phyloP scores from a whole-genome alignment of 108 stramenopile genomes.

The Cylindrotheca fusiformis region DNA sequence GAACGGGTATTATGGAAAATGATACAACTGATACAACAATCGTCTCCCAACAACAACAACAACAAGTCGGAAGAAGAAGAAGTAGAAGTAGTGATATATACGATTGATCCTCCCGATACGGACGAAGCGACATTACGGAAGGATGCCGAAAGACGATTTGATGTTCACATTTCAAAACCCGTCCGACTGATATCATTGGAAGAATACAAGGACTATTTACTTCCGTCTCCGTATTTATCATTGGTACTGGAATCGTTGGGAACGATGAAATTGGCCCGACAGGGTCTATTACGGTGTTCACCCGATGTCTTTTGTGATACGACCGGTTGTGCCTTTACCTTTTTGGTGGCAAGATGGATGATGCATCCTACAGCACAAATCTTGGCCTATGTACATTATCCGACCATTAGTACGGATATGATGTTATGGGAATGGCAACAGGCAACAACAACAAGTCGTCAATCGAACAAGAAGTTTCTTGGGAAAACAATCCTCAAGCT shows the following conservation, averaged over 20 bases:
- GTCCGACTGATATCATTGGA: conserved; percentile 27
- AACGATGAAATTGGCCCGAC: conserved; percentile 73
- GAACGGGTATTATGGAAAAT: conserved; percentile 98
- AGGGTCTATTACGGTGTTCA: conserved; percentile 39
- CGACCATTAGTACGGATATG: conserved; percentile 98
- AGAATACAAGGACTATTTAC: conserved; percentile 19
- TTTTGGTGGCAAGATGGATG: conserved; percentile 68
- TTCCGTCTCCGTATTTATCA: conserved; percentile 56
- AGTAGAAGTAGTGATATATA: conserved; percentile 75
- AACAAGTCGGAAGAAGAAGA: conserved; percentile 1
- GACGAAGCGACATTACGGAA: conserved; percentile 31
- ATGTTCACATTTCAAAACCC: conserved; percentile 25
- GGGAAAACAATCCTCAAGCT: conserved; percentile 74
- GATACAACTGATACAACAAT: conserved; percentile 67
- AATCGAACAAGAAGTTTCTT: conserved; percentile 24
- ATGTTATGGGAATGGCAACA: conserved; percentile 76
- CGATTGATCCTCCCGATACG: conserved; percentile 61
- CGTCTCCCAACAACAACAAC: conserved; percentile 31
- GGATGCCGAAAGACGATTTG: conserved; percentile 34
- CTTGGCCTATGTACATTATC: conserved; percentile 96
- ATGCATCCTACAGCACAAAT: conserved; percentile 49
- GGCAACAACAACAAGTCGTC: conserved; percentile 35
- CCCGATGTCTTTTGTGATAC: conserved; percentile 91
- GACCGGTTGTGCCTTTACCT: conserved; percentile 95
- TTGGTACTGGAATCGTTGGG: conserved; percentile 87